These are phyloP conservation scores for Mycena olivaceomarginata DNA, from an alignment of 768 basidiomycete species.

Conservation along the genomic window DNA sequence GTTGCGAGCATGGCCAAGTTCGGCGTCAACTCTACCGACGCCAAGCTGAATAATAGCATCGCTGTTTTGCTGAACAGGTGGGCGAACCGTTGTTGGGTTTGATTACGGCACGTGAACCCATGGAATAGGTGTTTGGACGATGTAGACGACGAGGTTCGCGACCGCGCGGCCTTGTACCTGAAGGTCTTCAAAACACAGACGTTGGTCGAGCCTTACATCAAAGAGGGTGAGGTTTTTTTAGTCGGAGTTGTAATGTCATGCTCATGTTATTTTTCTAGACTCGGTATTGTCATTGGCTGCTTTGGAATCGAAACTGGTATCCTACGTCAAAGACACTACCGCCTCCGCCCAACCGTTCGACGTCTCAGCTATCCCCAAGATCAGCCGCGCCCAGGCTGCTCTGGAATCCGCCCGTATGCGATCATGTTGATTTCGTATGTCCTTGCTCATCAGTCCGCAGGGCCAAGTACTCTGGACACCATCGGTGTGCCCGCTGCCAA, in stretches of 20 bases:
- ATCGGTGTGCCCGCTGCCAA: constrained; percentile 83
- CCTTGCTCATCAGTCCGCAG: constrained; percentile 50
- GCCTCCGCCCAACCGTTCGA: constrained; percentile 89
- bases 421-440: not conserved
- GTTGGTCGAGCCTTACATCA: constrained; percentile 91
- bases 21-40: constrained; percentile 91
- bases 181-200: constrained; percentile 86
- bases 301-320: constrained; percentile 93
- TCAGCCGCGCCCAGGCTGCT: constrained; percentile 94
- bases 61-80: constrained; percentile 91
- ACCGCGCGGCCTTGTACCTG: constrained; percentile 97
- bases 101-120: too few species aligned
- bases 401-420: constrained; percentile 90
- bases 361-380: constrained; percentile 89
- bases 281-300: constrained; percentile 94
- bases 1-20: constrained; percentile 97
- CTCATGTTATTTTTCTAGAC: constrained; percentile 70
- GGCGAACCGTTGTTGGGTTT: constrained; percentile 42
- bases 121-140: constrained; percentile 86
- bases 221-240: constrained; percentile 81
- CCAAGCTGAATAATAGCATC: constrained; percentile 88
- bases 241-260: not conserved
- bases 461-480: constrained; percentile 91
- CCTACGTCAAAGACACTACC: constrained; percentile 91
- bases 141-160: constrained; percentile 98